Percentiles rank a stretch among this genome's conserved stretches.
Conservation (phyloP, 805 yeast genomes). For the Yamadazyma tumulicola region DNA sequence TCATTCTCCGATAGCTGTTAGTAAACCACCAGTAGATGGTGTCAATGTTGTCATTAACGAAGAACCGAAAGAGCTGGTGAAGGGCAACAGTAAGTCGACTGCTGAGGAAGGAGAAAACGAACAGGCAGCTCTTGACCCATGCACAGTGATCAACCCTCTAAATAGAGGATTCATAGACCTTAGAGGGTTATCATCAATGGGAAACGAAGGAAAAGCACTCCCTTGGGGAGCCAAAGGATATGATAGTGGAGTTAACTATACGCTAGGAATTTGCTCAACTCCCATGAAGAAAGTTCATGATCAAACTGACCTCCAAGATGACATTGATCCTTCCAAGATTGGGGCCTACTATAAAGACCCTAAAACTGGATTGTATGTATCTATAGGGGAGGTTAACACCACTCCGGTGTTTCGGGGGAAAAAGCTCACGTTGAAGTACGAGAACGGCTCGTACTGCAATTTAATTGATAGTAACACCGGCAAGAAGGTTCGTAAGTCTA, state of each 20-base stretch:
- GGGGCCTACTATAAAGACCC: conserved; percentile 46
- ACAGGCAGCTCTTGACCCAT: conserved; percentile 21
- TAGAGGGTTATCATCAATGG: conserved; percentile 44
- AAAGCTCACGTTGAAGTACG: conserved; percentile 66
- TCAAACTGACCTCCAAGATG: conserved; percentile 38
- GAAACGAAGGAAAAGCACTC: conserved; percentile 43
- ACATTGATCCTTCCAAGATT: conserved; percentile 32
- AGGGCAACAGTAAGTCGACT: too few relatives aligned
- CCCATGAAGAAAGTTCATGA: conserved; percentile 43
- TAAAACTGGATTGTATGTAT: conserved; percentile 30
- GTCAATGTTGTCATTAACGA: too few relatives aligned
- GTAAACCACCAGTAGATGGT: too few relatives aligned
- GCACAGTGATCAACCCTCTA: conserved; percentile 36
- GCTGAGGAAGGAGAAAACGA: conserved; percentile 1
- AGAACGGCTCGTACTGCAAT: conserved; percentile 60
- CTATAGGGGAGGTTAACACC: conserved; percentile 55
- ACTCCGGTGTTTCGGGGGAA: conserved; percentile 68
- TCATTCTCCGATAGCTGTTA: not conserved
- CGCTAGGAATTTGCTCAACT: conserved; percentile 46
- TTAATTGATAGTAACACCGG: conserved; percentile 40
- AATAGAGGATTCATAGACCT: conserved; percentile 51
- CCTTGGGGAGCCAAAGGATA: conserved; percentile 70
- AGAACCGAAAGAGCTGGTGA: too few relatives aligned
- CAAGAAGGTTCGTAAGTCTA: conserved; percentile 51
- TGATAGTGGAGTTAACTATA: conserved; percentile 69